A percentile compares a stretch with the other conserved stretches of the same genome.
Conservation (phyloP, 768 basidiomycete genomes). For the Lactarius indigo region DNA sequence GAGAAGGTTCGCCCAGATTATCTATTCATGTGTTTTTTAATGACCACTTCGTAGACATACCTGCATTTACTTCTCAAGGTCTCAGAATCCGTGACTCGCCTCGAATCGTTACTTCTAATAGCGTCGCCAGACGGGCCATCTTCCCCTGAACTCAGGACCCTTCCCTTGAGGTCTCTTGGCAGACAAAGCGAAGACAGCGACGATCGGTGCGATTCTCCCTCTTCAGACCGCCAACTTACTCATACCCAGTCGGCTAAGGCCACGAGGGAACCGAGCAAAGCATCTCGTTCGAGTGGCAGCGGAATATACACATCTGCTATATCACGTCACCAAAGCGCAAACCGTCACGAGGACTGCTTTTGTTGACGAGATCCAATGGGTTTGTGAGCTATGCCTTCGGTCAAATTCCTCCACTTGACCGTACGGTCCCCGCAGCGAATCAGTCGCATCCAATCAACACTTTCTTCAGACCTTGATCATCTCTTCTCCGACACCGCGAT, state of each 20-base stretch:
- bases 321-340: constrained; percentile 81
- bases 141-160: constrained; percentile 34
- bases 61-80: constrained; percentile 87
- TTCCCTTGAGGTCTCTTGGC: constrained; percentile 34
- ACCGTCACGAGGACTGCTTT: constrained; percentile 67
- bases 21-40: constrained; percentile 14
- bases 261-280: constrained; percentile 65
- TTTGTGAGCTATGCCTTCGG: constrained; percentile 38
- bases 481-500: constrained; percentile 65
- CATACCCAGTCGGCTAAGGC: constrained; percentile 34
- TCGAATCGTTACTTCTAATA: constrained; percentile 82
- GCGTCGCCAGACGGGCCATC: constrained; percentile 44
- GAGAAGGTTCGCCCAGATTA: constrained; percentile 59
- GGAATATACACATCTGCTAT: constrained; percentile 90
- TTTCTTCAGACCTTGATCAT: constrained; percentile 84
- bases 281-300: constrained; percentile 80
- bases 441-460: constrained; percentile 75
- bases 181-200: constrained; percentile 40
- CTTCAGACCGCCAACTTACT: neutral
- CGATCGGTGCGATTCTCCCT: constrained; percentile 41
- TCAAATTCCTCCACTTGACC: constrained; percentile 22
- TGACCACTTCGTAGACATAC: constrained; percentile 50
- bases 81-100: constrained; percentile 83
- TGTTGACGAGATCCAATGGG: constrained; percentile 82
- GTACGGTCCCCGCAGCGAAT: constrained; percentile 53